Evolutionary conservation across 768 basidiomycete genomes (phyloP).

Genomic region (Boletus rufocinnamomeus): DNA sequence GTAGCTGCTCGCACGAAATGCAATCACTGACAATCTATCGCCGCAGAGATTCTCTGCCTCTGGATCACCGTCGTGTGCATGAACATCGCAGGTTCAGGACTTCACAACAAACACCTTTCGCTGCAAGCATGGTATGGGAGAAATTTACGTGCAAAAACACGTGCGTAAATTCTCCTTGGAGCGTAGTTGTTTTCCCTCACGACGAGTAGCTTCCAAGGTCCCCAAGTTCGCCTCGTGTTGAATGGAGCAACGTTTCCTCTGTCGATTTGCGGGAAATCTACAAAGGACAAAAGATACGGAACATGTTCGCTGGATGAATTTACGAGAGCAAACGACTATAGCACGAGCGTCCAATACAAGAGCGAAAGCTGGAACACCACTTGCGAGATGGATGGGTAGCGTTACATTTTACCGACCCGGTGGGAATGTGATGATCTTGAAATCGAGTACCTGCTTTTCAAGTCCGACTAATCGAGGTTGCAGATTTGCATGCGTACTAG

Average conservation of each 20-base stretch:
- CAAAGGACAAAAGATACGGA: slow-evolving; percentile 35
- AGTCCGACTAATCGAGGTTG: neutral
- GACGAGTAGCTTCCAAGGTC: slow-evolving; percentile 30
- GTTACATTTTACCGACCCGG: neutral
- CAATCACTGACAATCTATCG: neutral
- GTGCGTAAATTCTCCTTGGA: slow-evolving; percentile 18
- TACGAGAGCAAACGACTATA: slow-evolving; percentile 30
- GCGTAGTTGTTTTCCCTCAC: slow-evolving; percentile 1
- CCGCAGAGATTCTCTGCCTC: slow-evolving; percentile 36
- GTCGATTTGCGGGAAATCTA: slow-evolving; percentile 34
- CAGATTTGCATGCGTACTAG: neutral
- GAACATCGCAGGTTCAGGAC: slow-evolving; percentile 39
- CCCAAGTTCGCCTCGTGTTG: slow-evolving; percentile 45
- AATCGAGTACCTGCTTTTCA: neutral
- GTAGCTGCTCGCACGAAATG: slow-evolving; percentile 1
- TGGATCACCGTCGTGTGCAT: slow-evolving; percentile 31
- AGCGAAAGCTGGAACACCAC: slow-evolving; percentile 39
- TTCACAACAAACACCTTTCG: slow-evolving; percentile 44
- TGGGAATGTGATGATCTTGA: neutral
- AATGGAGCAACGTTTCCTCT: slow-evolving; percentile 44
- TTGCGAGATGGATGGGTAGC: slow-evolving; percentile 27
- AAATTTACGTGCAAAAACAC: slow-evolving; percentile 40
- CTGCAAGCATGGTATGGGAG: slow-evolving; percentile 47
- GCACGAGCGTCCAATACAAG: slow-evolving; percentile 32
- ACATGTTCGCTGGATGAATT: slow-evolving; percentile 42